Percentiles rank a stretch among this genome's conserved stretches.
These are phyloP conservation scores for Passalora sequoiae DNA, from an alignment of 2,329 filamentous ascomycete genomes.

Conservation along the genomic window DNA sequence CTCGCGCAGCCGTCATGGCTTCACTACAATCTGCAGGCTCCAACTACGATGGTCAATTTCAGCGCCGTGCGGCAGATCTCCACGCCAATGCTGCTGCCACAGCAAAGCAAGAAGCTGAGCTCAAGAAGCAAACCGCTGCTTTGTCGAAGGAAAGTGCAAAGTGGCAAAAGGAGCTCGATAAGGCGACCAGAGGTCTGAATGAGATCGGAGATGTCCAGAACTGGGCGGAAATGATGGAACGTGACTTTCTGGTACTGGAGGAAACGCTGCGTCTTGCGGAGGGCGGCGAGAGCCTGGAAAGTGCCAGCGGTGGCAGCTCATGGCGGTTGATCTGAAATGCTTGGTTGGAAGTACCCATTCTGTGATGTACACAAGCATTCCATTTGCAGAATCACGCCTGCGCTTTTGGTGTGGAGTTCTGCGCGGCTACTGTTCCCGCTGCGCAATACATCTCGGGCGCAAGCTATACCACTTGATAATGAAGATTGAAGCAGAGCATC, in stretches of 20 bases:
- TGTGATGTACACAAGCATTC: neutral
- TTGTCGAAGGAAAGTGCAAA: constrained; percentile 59
- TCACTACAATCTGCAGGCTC: constrained; percentile 56
- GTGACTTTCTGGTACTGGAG: constrained; percentile 35
- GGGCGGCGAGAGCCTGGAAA: constrained; percentile 25
- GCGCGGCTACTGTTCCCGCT: no score
- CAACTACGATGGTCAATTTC: constrained; percentile 63
- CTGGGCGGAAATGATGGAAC: constrained; percentile 73
- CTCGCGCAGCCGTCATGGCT: constrained; percentile 48
- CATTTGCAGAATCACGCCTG: no score
- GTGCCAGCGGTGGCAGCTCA: constrained; percentile 29
- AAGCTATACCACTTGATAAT: no score
- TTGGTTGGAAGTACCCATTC: no score
- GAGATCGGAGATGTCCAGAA: constrained; percentile 79
- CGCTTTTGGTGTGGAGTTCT: no score
- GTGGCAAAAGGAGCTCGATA: constrained; percentile 59
- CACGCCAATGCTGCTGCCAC: constrained; percentile 65
- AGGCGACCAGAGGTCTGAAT: constrained; percentile 62
- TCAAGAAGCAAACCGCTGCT: constrained; percentile 48
- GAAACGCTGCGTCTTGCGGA: constrained; percentile 35
- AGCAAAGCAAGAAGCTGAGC: constrained; percentile 53
- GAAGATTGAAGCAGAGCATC: no score
- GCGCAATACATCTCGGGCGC: no score
- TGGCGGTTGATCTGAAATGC: constrained; percentile 20
- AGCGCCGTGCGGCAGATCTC: constrained; percentile 61